phyloP scores from a whole-genome alignment of 2,329 filamentous ascomycete species.

The Grosmannia clavigera region DNA sequence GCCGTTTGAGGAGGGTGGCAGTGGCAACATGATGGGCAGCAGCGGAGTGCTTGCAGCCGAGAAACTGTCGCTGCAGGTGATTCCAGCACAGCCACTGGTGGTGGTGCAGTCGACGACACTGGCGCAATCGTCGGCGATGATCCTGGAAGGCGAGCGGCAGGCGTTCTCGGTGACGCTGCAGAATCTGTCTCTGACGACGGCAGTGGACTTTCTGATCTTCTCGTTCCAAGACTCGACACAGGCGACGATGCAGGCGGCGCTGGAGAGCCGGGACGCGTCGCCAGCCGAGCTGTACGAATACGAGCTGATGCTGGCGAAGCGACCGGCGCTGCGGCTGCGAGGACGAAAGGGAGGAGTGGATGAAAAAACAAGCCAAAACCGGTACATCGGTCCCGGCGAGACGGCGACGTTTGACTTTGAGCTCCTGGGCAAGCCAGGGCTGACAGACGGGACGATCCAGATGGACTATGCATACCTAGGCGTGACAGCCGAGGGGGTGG shows the following conservation, averaged over 20 bases:
- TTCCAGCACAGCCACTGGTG: conserved; percentile 66
- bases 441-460: conserved; percentile 68
- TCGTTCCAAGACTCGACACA: conserved; percentile 86
- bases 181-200: conserved; percentile 58
- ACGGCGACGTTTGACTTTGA: conserved; percentile 69
- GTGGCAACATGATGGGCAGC: conserved; percentile 21
- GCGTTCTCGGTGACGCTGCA: conserved; percentile 67
- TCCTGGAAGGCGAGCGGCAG: conserved; percentile 78
- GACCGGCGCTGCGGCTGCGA: conserved; percentile 51
- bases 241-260: conserved; percentile 58
- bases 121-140: conserved; percentile 77
- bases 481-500: conserved; percentile 51
- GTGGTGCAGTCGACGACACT: conserved; percentile 65
- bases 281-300: conserved; percentile 75
- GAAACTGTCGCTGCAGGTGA: conserved; percentile 56
- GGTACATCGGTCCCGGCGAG: conserved; percentile 53
- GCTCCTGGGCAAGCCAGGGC: conserved; percentile 72
- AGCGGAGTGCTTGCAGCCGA: conserved; percentile 30
- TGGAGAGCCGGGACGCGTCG: conserved; percentile 64
- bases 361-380: conserved; percentile 19
- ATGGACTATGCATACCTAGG: conserved; percentile 82
- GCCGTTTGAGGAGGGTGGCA: conserved; percentile 34
- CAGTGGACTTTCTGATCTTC: conserved; percentile 75
- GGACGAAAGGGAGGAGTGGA: conserved; percentile 27
- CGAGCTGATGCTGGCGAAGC: conserved; percentile 64